Evolutionary conservation across 2,329 filamentous ascomycete species (phyloP).

Genomic region (Mariannaea sp.): DNA sequence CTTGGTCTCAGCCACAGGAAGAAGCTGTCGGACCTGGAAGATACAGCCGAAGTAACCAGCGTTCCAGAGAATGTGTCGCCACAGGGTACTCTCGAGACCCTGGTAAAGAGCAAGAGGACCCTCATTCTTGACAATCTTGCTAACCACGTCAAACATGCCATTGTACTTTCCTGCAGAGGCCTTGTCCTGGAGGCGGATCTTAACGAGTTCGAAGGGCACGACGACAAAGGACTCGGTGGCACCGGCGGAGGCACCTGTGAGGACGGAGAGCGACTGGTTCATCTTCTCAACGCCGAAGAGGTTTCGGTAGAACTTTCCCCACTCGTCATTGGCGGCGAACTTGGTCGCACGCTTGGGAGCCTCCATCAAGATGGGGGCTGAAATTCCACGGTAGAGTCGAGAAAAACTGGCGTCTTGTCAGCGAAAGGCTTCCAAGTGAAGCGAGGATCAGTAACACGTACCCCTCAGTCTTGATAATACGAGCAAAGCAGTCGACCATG

Average conservation of each 20-base stretch:
- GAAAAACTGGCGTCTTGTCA: conserved; percentile 66
- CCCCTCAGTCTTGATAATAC: conserved; percentile 97
- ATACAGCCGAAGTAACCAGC: conserved; percentile 98
- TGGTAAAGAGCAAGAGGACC: conserved; percentile 91
- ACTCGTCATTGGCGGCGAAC: conserved; percentile 98
- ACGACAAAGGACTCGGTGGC: conserved; percentile 97
- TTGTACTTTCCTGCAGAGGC: conserved; percentile 88
- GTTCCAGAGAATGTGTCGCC: conserved; percentile 92
- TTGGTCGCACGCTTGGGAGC: conserved; percentile 93
- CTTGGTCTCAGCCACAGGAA: conserved; percentile 84
- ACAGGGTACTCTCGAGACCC: conserved; percentile 93
- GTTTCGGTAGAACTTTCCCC: conserved; percentile 92
- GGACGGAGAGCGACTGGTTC: conserved; percentile 87
- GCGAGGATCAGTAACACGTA: conserved; percentile 46
- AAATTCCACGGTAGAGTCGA: conserved; percentile 93
- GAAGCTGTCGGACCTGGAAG: conserved; percentile 87
- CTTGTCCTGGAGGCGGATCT: conserved; percentile 96
- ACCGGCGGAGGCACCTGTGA: conserved; percentile 93
- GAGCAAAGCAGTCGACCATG: conserved; percentile 97
- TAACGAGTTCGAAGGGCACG: conserved; percentile 97
- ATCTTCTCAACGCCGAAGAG: conserved; percentile 84
- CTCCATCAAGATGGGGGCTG: conserved; percentile 96
- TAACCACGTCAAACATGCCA: conserved; percentile 78
- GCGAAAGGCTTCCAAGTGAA: conserved; percentile 2
- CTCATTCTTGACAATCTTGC: conserved; percentile 82